Evolutionary conservation across 179 eudicot genomes (phyloP).

Genomic region (Monotropa hypopitys): DNA sequence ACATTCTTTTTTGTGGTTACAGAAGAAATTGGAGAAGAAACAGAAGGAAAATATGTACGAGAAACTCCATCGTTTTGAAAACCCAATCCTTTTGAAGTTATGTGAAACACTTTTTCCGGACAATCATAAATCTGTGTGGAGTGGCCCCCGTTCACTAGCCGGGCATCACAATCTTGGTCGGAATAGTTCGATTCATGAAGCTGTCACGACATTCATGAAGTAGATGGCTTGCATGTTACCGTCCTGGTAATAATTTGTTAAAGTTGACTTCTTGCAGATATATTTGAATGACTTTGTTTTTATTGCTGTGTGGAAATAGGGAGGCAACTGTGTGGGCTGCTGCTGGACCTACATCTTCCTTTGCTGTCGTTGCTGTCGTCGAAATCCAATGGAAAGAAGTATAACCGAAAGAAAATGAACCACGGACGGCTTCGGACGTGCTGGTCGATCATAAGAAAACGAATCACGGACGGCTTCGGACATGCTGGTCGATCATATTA

Average conservation of each 20-base stretch:
- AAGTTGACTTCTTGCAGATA: background rate
- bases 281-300: no score
- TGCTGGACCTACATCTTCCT: no score
- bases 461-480: no score
- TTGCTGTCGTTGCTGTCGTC: no score
- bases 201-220: slow-evolving; percentile 46
- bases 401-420: no score
- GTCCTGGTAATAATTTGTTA: background rate
- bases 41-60: slow-evolving; percentile 50
- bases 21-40: slow-evolving; percentile 42
- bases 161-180: slow-evolving; percentile 16
- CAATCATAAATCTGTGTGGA: slow-evolving; percentile 42
- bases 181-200: slow-evolving; percentile 40
- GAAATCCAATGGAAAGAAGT: no score
- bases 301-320: no score
- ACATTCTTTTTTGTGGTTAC: slow-evolving; percentile 20
- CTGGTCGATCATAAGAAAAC: no score
- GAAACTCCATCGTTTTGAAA: slow-evolving; percentile 51
- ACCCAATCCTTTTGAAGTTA: slow-evolving; percentile 47
- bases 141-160: slow-evolving; percentile 60
- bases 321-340: background rate
- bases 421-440: no score
- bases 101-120: slow-evolving; percentile 53
- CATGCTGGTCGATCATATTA: no score
- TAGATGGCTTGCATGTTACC: background rate